Conservation (phyloP, 192 early-diverging fungal genomes). For the Linnemannia schmuckeri region DNA sequence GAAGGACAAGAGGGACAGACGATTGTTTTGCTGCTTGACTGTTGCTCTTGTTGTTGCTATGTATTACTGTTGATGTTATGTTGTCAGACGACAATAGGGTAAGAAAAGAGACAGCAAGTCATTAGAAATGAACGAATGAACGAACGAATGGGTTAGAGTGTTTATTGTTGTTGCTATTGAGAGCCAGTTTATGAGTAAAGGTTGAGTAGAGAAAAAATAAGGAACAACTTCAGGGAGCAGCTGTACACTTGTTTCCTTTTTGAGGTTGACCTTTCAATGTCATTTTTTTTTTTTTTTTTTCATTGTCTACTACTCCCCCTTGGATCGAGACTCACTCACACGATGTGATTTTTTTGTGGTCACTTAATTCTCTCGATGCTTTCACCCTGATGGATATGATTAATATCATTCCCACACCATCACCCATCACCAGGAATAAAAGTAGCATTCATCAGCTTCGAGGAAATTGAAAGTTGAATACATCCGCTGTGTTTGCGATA, state of each 20-base stretch:
- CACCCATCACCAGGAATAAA: too few species aligned
- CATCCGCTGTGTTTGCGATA: too few species aligned
- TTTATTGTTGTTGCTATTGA: not conserved
- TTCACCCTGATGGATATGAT: too few species aligned
- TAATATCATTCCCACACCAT: too few species aligned
- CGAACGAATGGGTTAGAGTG: not conserved
- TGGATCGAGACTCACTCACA: not conserved
- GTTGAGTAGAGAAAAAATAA: not conserved
- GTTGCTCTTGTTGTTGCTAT: not conserved
- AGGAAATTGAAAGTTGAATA: too few species aligned
- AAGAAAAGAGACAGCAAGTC: not conserved
- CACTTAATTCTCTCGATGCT: too few species aligned
- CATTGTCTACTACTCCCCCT: not conserved
- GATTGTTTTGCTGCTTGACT: not conserved
- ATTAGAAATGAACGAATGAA: not conserved
- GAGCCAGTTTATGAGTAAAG: not conserved
- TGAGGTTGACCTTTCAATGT: not conserved
- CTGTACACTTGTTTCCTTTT: slow-evolving; percentile 10
- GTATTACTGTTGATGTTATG: not conserved
- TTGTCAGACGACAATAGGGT: not conserved
- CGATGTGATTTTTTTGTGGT: too few species aligned
- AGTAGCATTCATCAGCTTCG: too few species aligned
- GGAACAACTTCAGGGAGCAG: not conserved
- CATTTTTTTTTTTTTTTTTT: too few species aligned
- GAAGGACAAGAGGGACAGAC: not conserved